phyloP scores from a whole-genome alignment of 2,329 filamentous ascomycete genomes.

The Beauveria australis region DNA sequence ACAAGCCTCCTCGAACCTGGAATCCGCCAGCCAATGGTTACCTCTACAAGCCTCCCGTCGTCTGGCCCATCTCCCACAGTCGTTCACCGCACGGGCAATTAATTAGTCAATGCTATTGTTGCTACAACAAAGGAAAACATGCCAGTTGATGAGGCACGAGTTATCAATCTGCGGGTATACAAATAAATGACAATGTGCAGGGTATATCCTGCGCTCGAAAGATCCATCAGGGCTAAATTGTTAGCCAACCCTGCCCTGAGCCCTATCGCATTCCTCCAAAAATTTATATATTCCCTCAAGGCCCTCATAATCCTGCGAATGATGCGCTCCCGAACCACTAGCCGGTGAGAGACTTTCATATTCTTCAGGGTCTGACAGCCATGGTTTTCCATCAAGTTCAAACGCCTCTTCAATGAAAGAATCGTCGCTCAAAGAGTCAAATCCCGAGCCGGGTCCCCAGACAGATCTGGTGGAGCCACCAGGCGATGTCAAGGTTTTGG shows the following conservation, averaged over 20 bases:
- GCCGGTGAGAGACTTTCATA: slow-evolving; percentile 44
- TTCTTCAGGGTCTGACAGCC: slow-evolving; percentile 39
- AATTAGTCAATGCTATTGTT: neutral
- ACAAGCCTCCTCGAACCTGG: slow-evolving; percentile 18
- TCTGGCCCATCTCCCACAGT: neutral
- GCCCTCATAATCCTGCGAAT: slow-evolving; percentile 44
- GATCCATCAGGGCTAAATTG: neutral
- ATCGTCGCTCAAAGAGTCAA: slow-evolving; percentile 26
- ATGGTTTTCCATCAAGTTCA: slow-evolving; percentile 37
- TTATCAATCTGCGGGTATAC: slow-evolving; percentile 9
- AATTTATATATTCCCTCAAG: slow-evolving; percentile 51
- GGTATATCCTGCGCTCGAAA: neutral
- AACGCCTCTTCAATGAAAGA: slow-evolving; percentile 32
- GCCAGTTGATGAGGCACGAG: neutral
- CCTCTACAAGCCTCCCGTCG: neutral
- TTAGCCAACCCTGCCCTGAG: slow-evolving; percentile 25
- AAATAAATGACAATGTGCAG: slow-evolving; percentile 15
- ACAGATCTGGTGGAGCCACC: slow-evolving; percentile 40
- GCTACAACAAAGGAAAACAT: neutral
- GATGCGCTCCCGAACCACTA: slow-evolving; percentile 34
- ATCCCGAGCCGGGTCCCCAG: slow-evolving; percentile 33
- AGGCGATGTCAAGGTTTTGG: slow-evolving; percentile 34
- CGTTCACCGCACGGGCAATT: neutral
- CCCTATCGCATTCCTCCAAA: slow-evolving; percentile 48
- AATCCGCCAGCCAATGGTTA: neutral